phyloP scores from a whole-genome alignment of 495 filamentous ascomycete genomes.

The Hyaloscypha hepaticicola region DNA sequence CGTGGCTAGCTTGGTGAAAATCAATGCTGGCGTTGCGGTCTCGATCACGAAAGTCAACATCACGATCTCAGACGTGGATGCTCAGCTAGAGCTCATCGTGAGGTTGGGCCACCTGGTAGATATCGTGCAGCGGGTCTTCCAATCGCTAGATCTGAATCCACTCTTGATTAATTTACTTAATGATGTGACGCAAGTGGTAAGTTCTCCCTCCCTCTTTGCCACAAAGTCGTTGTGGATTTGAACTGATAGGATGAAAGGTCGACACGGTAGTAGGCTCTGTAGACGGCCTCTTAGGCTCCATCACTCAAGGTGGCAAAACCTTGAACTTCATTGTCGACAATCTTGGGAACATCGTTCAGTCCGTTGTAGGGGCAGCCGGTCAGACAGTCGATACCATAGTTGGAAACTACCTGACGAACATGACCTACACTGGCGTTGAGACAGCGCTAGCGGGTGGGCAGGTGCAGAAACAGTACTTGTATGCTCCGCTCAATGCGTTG shows the following conservation, averaged over 20 bases:
- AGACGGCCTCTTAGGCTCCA: constrained; percentile 51
- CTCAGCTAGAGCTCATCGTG: constrained; percentile 54
- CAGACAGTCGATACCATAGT: constrained; percentile 47
- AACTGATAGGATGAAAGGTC: constrained; percentile 30
- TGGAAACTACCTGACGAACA: constrained; percentile 53
- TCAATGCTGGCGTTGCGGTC: constrained; percentile 55
- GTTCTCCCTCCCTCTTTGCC: not conserved
- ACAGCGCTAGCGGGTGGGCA: constrained; percentile 47
- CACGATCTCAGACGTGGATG: constrained; percentile 56
- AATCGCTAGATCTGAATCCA: constrained; percentile 55
- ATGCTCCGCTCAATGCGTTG: constrained; percentile 50
- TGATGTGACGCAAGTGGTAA: constrained; percentile 39
- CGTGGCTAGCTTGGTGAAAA: constrained; percentile 50
- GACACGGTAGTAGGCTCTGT: constrained; percentile 52
- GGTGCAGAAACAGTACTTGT: constrained; percentile 53
- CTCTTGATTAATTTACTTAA: constrained; percentile 54
- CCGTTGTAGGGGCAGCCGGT: constrained; percentile 43
- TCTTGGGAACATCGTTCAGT: constrained; percentile 57
- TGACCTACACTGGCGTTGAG: constrained; percentile 51
- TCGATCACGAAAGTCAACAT: constrained; percentile 56
- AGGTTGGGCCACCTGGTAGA: constrained; percentile 55
- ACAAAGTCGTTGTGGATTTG: not conserved
- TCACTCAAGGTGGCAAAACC: constrained; percentile 50
- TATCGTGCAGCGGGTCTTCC: constrained; percentile 57
- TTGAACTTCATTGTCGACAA: constrained; percentile 58